These are phyloP conservation scores for Pythium dissotocum DNA, from an alignment of 352 stramenopile genomes.

Conservation along the genomic window DNA sequence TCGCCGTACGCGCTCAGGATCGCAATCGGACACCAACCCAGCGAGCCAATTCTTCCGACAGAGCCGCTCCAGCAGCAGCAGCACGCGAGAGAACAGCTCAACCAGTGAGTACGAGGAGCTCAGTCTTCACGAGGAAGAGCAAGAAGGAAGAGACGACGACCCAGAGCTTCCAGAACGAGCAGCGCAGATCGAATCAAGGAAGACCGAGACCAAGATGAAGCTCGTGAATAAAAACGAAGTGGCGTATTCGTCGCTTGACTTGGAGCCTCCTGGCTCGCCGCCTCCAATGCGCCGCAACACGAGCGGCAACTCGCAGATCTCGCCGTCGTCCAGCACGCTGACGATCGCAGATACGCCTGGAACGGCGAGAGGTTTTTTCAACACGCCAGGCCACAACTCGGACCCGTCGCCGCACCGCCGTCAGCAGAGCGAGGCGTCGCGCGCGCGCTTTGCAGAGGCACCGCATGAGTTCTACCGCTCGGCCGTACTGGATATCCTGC, in stretches of 20 bases:
- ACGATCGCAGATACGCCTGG: conserved; percentile 28
- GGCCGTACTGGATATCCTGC: conserved; percentile 59
- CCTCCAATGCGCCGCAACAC: conserved; percentile 33
- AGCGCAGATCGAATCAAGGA: not conserved
- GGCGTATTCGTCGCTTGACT: conserved; percentile 71
- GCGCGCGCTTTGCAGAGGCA: conserved; percentile 13
- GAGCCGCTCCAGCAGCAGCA: conserved; percentile 2
- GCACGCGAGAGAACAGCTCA: not conserved
- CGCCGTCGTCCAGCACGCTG: conserved; percentile 33
- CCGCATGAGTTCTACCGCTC: conserved; percentile 45
- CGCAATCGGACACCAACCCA: not conserved
- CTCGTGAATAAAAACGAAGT: conserved; percentile 73
- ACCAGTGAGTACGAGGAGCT: not conserved
- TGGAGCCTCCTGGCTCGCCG: conserved; percentile 55
- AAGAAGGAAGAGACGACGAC: not conserved
- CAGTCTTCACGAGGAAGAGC: conserved; percentile 1
- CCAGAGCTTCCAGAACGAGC: not conserved
- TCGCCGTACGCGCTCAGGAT: conserved; percentile 11
- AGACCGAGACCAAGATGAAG: conserved; percentile 42
- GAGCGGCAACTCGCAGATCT: conserved; percentile 45
- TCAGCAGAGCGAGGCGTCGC: conserved; percentile 22
- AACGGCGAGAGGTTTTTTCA: conserved; percentile 28
- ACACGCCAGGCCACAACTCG: not conserved
- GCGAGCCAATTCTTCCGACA: not conserved
- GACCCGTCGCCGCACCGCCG: conserved; percentile 2